These are phyloP conservation scores for Gyrodon lividus DNA, from an alignment of 768 basidiomycete genomes.

Conservation along the genomic window DNA sequence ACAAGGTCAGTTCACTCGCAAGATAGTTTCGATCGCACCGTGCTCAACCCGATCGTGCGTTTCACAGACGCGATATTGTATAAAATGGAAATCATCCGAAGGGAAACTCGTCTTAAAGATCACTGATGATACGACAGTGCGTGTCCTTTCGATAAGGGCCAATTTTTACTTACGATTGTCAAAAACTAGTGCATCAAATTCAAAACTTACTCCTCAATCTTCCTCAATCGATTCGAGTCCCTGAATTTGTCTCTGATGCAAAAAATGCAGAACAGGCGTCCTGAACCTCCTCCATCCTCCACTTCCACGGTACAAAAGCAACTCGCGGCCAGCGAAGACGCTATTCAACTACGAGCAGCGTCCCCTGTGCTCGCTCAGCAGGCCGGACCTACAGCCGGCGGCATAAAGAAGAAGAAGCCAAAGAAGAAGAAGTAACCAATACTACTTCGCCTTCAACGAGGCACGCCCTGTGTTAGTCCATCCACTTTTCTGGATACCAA, in stretches of 20 bases:
- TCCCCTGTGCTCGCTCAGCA: slow-evolving; percentile 35
- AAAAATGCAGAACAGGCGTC: slow-evolving; percentile 74
- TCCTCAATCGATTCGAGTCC: slow-evolving; percentile 94
- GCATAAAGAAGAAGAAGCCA: slow-evolving; percentile 79
- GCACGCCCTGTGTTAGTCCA: slow-evolving; percentile 14
- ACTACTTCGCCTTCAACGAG: not conserved
- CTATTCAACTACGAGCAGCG: slow-evolving; percentile 30
- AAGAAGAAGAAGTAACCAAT: slow-evolving; percentile 69
- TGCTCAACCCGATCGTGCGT: slow-evolving; percentile 1
- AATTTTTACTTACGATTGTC: not conserved
- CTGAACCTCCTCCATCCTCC: slow-evolving; percentile 31
- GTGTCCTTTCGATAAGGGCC: slow-evolving; percentile 29
- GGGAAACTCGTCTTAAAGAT: slow-evolving; percentile 91
- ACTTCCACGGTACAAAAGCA: slow-evolving; percentile 11
- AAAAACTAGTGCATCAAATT: slow-evolving; percentile 84
- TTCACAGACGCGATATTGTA: slow-evolving; percentile 78
- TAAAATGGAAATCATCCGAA: slow-evolving; percentile 87
- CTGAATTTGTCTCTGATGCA: slow-evolving; percentile 84
- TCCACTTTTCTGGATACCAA: not conserved
- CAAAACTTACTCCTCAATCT: slow-evolving; percentile 91
- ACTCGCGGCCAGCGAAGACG: slow-evolving; percentile 17
- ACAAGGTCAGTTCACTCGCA: slow-evolving; percentile 50
- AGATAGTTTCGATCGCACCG: not conserved
- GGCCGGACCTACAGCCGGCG: slow-evolving; percentile 46
- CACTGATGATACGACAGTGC: slow-evolving; percentile 85